phyloP scores from a whole-genome alignment of 2,329 filamentous ascomycete genomes.

The Coniella vitis region DNA sequence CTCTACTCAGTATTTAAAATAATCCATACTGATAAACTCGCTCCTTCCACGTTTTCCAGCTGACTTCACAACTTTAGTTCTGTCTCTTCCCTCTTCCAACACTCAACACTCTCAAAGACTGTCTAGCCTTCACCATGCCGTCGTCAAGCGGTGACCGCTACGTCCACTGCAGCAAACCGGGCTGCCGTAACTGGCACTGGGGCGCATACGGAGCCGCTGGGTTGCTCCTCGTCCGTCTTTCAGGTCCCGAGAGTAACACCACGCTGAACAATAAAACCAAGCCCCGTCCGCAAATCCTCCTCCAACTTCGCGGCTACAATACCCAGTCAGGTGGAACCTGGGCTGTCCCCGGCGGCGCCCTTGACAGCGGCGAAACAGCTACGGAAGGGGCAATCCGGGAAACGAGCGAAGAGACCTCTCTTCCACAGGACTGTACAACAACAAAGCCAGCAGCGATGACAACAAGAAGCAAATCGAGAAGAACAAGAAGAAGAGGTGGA shows the following conservation, averaged over 20 bases:
- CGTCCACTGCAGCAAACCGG: neutral
- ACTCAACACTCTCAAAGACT: no score
- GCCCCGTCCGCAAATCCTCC: neutral
- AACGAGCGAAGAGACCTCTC: neutral
- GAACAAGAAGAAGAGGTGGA: no score
- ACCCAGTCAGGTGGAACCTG: neutral
- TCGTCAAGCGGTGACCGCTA: neutral
- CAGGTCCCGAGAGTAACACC: no score
- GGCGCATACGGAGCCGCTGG: constrained; percentile 4
- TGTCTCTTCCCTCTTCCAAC: no score
- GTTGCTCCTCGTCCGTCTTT: neutral
- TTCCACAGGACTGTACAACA: neutral
- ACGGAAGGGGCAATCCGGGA: neutral
- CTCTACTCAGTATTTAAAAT: no score
- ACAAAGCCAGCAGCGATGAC: no score
- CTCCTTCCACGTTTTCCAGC: no score
- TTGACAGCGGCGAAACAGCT: neutral
- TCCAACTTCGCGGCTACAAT: neutral
- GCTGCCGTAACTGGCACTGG: neutral
- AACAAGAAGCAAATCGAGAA: no score
- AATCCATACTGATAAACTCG: no score
- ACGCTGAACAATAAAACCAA: neutral
- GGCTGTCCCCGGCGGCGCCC: constrained; percentile 4
- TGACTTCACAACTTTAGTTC: no score
- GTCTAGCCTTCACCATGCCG: no score